A percentile compares a stretch with the other conserved stretches of the same genome.
Conservation (phyloP, 225 moss, liverwort and hornwort species). For the Pseudoscleropodium purum region DNA sequence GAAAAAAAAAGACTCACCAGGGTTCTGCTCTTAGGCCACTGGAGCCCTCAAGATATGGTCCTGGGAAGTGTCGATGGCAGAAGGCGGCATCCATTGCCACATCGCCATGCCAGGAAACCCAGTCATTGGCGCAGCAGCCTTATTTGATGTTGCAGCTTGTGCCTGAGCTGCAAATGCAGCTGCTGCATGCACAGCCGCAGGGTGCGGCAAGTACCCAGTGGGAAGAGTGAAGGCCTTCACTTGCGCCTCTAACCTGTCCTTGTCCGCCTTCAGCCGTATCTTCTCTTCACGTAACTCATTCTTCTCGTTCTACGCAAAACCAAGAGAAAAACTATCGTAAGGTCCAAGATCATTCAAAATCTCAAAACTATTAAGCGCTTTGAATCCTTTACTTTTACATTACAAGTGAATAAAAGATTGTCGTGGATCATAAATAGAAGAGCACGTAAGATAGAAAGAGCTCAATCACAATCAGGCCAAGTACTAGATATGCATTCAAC, state of each 20-base stretch:
- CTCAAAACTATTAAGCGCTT: not conserved
- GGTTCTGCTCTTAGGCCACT: slow-evolving; percentile 43
- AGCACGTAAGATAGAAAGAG: not conserved
- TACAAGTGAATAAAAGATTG: not conserved
- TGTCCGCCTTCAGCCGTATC: slow-evolving; percentile 77
- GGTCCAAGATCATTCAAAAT: not conserved
- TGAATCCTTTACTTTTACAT: not conserved
- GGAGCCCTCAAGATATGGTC: slow-evolving; percentile 91
- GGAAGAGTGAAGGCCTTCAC: slow-evolving; percentile 58
- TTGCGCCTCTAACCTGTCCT: slow-evolving; percentile 90
- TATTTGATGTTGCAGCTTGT: slow-evolving; percentile 40
- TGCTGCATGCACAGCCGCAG: slow-evolving; percentile 68
- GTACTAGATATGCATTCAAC: not conserved
- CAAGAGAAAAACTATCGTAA: not conserved
- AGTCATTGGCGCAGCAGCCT: slow-evolving; percentile 55
- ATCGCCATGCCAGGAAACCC: slow-evolving; percentile 79
- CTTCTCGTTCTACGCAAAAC: slow-evolving; percentile 57
- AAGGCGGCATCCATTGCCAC: slow-evolving; percentile 98
- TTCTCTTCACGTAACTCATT: slow-evolving; percentile 96
- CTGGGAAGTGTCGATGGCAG: slow-evolving; percentile 80
- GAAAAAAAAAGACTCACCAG: not conserved
- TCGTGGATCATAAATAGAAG: not conserved
- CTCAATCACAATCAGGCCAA: not conserved
- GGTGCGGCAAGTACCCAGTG: slow-evolving; percentile 58
- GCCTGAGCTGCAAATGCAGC: slow-evolving; percentile 75